Evolutionary conservation across 2,329 filamentous ascomycete genomes (phyloP), one percentile per base, ranked within the genome.

Genomic region (Neoarthrinium moseri): DNA sequence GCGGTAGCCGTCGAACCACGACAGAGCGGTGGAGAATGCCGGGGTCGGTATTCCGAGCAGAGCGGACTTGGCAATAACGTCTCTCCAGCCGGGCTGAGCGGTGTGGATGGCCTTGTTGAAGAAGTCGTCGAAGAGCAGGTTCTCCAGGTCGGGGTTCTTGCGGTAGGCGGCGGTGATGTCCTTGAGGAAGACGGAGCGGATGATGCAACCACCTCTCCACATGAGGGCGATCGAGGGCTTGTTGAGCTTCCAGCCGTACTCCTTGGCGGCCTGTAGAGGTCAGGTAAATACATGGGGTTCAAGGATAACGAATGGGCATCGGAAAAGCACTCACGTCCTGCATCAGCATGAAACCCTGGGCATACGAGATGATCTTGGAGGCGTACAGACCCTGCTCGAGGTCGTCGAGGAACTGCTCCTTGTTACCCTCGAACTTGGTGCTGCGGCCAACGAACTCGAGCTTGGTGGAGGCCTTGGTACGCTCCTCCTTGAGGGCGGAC

Each of bases 191-290:
- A 99, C 94, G 57, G 94, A 97, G 72, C 94, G 92, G 77, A 99
- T 99, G 64, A 99, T 99, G 83, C 94, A 99, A 61, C 94, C 94
- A 77, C 94, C 94, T 71, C 94, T 90, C 94, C 94, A 99, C 94
- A 99, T 99, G 68, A 99, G 87, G 61, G 94, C 94, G 66, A 99
- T 99, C 62, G 95, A 96, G 56, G 94, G 94, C 87, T 97, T 97
- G 87, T 99, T 96, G 61, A 99, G 87, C 83, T 96, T 96, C 94
- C 94, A 99, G 61, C 75, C 73, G 78, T 95, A 99, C 72, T 97
- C 89, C 74, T 87, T 91, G 72, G 92, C 94, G 60, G 94, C 92
- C 89, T 94, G 59, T 48, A 55, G 20, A 13, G 18, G n/a, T n/a
- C n/a, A n/a, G n/a, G n/a, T n/a, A n/a, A n/a, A n/a, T n/a, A n/a